These are phyloP conservation scores for Chaetomium cochliodes DNA, from an alignment of 495 filamentous ascomycete species.

Conservation along the genomic window DNA sequence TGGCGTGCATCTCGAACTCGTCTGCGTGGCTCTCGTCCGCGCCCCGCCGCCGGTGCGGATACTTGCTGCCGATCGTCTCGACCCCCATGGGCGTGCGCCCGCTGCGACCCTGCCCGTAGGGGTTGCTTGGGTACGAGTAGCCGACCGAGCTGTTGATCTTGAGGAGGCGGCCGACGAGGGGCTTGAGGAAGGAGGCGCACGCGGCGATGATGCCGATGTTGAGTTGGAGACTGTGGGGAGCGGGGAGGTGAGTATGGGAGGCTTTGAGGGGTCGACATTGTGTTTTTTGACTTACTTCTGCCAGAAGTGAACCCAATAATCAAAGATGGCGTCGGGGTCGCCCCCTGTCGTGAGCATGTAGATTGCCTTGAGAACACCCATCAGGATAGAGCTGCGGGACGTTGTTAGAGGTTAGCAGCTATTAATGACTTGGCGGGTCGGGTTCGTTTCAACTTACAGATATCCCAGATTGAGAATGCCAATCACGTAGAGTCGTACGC, in stretches of 20 bases:
- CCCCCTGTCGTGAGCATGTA: conserved; percentile 19
- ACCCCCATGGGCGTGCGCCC: conserved; percentile 13
- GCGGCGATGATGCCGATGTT: conserved; percentile 18
- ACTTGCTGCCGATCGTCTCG: conserved; percentile 13
- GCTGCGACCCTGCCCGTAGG: neutral
- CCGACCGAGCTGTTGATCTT: conserved; percentile 12
- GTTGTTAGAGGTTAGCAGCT: neutral
- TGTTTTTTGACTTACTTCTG: conserved; percentile 4
- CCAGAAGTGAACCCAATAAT: conserved; percentile 17
- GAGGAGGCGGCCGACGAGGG: conserved; percentile 18
- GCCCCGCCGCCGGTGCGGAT: conserved; percentile 5
- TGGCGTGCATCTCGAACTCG: conserved; percentile 15
- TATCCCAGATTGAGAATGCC: conserved; percentile 19
- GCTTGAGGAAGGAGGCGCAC: conserved; percentile 17
- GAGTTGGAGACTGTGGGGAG: conserved; percentile 3
- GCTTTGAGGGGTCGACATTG: no score
- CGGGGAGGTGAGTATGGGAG: neutral
- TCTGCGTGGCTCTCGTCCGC: neutral
- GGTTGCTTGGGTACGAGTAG: conserved; percentile 1
- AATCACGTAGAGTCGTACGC: conserved; percentile 10
- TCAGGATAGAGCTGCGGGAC: conserved; percentile 5
- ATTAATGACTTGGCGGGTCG: neutral
- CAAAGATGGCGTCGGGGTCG: conserved; percentile 11
- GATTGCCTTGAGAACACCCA: conserved; percentile 17
- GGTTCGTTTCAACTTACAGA: conserved; percentile 12